These are phyloP conservation scores for Eutrema salsugineum DNA, from an alignment of 441 rosid species.

Conservation along the genomic window DNA sequence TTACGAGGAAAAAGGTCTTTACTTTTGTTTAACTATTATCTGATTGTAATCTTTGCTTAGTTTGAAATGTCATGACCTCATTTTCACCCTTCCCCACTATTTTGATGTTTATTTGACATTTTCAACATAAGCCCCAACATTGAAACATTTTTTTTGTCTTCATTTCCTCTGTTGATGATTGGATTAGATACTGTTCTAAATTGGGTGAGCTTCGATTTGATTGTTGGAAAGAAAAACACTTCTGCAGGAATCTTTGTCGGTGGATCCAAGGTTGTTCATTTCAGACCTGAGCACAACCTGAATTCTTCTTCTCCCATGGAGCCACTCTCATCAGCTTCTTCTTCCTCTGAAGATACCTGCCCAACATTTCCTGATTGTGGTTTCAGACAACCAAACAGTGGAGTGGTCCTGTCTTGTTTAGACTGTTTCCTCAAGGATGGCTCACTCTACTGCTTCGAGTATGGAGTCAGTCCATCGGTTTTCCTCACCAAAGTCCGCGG, in stretches of 20 bases:
- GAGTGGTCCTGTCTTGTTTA: constrained; percentile 82
- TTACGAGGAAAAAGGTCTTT: not conserved
- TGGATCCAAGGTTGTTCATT: constrained; percentile 97
- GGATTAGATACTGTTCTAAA: not conserved
- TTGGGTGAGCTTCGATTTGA: not conserved
- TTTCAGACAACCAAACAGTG: constrained; percentile 79
- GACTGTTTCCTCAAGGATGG: constrained; percentile 88
- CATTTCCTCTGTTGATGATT: not conserved
- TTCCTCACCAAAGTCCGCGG: constrained; percentile 88
- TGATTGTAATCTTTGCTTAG: not conserved
- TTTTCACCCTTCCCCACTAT: not conserved
- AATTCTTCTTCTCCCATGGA: constrained; percentile 26
- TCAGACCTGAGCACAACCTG: constrained; percentile 58
- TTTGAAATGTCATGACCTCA: not conserved
- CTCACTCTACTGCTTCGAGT: constrained; percentile 76
- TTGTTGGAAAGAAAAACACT: not conserved
- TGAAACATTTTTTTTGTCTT: not conserved
- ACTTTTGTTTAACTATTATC: not conserved
- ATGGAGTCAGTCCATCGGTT: constrained; percentile 66
- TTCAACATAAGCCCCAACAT: not conserved
- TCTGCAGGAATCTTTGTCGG: constrained; percentile 85
- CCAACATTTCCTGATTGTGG: constrained; percentile 92
- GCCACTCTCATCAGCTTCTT: constrained; percentile 33
- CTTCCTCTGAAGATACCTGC: constrained; percentile 47
- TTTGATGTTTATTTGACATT: not conserved